Evolutionary conservation across 202 grass and related monocot genomes (phyloP).

Genomic region (Setaria viridis): DNA sequence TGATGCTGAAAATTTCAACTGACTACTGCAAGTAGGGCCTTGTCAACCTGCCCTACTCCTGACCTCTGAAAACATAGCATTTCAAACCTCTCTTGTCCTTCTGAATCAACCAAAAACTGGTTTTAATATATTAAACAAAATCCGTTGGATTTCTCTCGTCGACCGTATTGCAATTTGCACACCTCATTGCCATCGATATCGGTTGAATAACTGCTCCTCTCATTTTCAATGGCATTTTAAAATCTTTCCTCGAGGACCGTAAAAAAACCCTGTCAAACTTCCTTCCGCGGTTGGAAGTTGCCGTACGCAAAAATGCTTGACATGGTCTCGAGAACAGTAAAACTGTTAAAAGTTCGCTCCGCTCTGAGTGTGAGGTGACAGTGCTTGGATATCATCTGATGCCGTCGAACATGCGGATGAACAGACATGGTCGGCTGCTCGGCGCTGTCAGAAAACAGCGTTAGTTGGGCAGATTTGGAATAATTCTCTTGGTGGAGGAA

Average conservation of each 20-base stretch:
- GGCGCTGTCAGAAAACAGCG: constrained; percentile 32
- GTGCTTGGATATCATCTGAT: background rate
- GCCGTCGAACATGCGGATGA: background rate
- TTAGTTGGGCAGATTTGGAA: constrained; percentile 52
- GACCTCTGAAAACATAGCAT: background rate
- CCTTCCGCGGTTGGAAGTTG: constrained; percentile 20
- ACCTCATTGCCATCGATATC: constrained; percentile 12
- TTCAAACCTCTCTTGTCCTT: background rate
- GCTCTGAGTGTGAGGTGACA: background rate
- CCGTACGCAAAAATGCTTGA: constrained; percentile 40
- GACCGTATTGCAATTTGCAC: background rate
- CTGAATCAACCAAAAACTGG: constrained; percentile 8
- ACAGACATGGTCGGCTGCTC: background rate
- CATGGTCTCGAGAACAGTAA: constrained; percentile 3
- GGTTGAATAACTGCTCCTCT: constrained; percentile 26
- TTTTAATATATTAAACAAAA: background rate
- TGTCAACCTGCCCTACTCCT: constrained; percentile 16
- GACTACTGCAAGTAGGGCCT: background rate
- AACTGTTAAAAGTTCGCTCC: background rate
- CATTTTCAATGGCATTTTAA: constrained; percentile 5
- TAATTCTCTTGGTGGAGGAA: background rate
- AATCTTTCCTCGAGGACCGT: background rate
- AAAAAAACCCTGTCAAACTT: background rate
- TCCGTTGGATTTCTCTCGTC: background rate
- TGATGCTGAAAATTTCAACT: background rate